Conservation (phyloP, 768 basidiomycete species). For the Macrolepiota fuliginosa region DNA sequence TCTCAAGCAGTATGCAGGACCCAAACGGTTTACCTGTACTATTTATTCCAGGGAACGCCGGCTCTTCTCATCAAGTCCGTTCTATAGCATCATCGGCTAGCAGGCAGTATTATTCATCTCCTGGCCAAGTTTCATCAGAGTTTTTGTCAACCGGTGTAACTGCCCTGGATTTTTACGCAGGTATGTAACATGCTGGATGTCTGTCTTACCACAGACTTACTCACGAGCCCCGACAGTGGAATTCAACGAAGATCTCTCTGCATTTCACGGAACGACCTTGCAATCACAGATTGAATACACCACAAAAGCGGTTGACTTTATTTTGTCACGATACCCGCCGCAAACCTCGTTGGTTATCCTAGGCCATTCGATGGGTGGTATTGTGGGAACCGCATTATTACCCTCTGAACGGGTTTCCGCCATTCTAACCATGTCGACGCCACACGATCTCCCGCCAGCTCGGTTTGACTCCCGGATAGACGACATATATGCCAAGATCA, state of each 20-base stretch:
- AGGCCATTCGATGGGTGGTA: slow-evolving; percentile 97
- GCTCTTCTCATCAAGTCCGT: slow-evolving; percentile 89
- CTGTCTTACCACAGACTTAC: not conserved
- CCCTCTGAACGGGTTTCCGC: slow-evolving; percentile 65
- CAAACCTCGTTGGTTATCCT: slow-evolving; percentile 70
- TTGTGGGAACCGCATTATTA: slow-evolving; percentile 81
- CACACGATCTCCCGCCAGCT: slow-evolving; percentile 84
- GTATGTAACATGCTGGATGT: slow-evolving; percentile 33
- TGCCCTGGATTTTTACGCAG: slow-evolving; percentile 83
- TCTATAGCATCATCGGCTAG: slow-evolving; percentile 92
- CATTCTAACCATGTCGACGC: slow-evolving; percentile 95
- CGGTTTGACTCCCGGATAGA: slow-evolving; percentile 83
- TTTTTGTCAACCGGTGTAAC: slow-evolving; percentile 48
- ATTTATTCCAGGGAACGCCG: slow-evolving; percentile 97
- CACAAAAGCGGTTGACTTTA: slow-evolving; percentile 65
- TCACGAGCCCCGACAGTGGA: slow-evolving; percentile 54
- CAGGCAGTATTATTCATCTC: slow-evolving; percentile 72
- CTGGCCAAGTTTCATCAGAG: slow-evolving; percentile 49
- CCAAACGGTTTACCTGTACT: slow-evolving; percentile 76
- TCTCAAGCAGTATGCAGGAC: slow-evolving; percentile 11
- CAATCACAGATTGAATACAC: slow-evolving; percentile 80
- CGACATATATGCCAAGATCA: slow-evolving; percentile 57
- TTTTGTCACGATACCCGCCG: slow-evolving; percentile 72
- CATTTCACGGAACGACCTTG: slow-evolving; percentile 89
- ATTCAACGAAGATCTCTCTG: slow-evolving; percentile 96